A percentile compares a stretch with the other conserved stretches of the same genome.
phyloP scores from a whole-genome alignment of 2,329 filamentous ascomycete genomes.

The Aspergillus unguis region DNA sequence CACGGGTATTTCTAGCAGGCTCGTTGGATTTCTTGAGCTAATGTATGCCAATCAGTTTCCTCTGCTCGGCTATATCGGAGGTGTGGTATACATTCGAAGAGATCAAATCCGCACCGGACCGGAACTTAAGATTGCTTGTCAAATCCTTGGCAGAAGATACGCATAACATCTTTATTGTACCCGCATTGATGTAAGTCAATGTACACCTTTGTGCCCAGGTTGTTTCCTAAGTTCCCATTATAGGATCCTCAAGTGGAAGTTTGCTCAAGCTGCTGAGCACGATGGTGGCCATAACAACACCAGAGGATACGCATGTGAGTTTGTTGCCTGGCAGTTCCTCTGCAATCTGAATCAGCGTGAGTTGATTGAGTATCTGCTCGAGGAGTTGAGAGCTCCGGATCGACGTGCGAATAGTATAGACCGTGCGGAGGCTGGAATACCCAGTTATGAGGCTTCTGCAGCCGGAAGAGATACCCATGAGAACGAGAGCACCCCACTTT shows the following conservation, averaged over 20 bases:
- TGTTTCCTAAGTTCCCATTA: neutral
- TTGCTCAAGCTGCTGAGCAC: conserved; percentile 49
- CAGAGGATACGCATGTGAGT: conserved; percentile 57
- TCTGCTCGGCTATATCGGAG: conserved; percentile 39
- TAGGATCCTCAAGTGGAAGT: conserved; percentile 58
- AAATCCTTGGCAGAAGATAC: conserved; percentile 39
- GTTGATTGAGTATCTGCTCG: conserved; percentile 55
- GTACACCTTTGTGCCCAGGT: neutral
- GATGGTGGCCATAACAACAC: conserved; percentile 57
- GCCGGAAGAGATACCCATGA: conserved; percentile 13
- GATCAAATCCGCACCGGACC: conserved; percentile 39
- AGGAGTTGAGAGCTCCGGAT: conserved; percentile 44
- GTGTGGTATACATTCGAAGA: conserved; percentile 46
- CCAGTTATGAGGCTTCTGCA: conserved; percentile 13
- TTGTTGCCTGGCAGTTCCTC: conserved; percentile 61
- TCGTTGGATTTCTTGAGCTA: neutral
- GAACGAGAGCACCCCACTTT: conserved; percentile 31
- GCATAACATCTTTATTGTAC: conserved; percentile 43
- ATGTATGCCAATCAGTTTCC: conserved; percentile 30
- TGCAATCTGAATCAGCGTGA: conserved; percentile 55
- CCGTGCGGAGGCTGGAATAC: conserved; percentile 22
- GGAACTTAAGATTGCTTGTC: conserved; percentile 39
- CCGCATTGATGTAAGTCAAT: conserved; percentile 51
- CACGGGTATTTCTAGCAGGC: conserved; percentile 28
- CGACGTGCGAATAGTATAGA: conserved; percentile 18